Percentiles rank a stretch among this genome's conserved stretches.
These are phyloP conservation scores for Marasmius fiardii DNA, from an alignment of 1,284 basidiomycete genomes.

Conservation along the genomic window DNA sequence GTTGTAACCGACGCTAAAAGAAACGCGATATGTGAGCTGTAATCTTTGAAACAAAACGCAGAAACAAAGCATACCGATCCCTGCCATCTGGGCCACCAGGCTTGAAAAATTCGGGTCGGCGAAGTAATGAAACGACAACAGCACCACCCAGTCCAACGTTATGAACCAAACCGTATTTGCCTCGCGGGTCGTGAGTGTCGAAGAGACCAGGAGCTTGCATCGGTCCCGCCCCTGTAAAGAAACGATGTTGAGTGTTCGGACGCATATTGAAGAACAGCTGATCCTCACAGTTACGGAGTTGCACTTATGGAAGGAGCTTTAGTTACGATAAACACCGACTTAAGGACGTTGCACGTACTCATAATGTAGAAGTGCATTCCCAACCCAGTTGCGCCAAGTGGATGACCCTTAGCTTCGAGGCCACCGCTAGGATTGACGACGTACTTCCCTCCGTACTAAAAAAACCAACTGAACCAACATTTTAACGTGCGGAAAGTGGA, in stretches of 20 bases:
- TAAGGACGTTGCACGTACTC: slow-evolving; percentile 40
- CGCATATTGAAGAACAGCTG: neutral
- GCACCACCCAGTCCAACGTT: slow-evolving; percentile 83
- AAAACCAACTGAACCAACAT: slow-evolving; percentile 4
- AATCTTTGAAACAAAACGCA: slow-evolving; percentile 3
- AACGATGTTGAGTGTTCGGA: slow-evolving; percentile 5
- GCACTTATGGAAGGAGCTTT: slow-evolving; percentile 45
- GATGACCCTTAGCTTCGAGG: slow-evolving; percentile 84
- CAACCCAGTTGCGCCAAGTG: slow-evolving; percentile 81
- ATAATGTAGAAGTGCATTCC: slow-evolving; percentile 89
- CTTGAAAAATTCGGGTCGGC: slow-evolving; percentile 71
- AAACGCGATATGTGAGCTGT: neutral
- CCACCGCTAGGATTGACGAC: slow-evolving; percentile 89
- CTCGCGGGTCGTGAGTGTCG: slow-evolving; percentile 56
- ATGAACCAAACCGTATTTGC: slow-evolving; percentile 80
- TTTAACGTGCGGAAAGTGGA: slow-evolving; percentile 1
- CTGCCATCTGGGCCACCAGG: slow-evolving; percentile 62
- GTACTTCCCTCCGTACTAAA: slow-evolving; percentile 79
- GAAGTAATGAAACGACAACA: slow-evolving; percentile 70
- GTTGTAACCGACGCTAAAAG: slow-evolving; percentile 70
- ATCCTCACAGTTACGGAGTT: slow-evolving; percentile 64
- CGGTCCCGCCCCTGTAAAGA: slow-evolving; percentile 63
- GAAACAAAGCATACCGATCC: slow-evolving; percentile 41
- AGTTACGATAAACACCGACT: neutral
- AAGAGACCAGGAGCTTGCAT: slow-evolving; percentile 79